phyloP scores from a whole-genome alignment of 2,329 filamentous ascomycete genomes.

The Pseudocercospora vitis region DNA sequence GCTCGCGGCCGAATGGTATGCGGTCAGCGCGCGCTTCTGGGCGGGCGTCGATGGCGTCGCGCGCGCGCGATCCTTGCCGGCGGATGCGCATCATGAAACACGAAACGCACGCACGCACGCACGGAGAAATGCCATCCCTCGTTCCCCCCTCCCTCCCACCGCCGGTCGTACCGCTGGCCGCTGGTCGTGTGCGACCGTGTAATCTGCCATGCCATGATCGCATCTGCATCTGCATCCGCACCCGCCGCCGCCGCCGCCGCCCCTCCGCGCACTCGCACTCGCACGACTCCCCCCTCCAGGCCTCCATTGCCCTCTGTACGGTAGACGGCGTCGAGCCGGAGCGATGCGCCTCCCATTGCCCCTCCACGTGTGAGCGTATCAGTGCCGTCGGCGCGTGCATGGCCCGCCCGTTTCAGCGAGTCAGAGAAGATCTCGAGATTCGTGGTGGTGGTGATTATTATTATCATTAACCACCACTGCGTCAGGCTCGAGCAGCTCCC shows the following conservation, averaged over 20 bases:
- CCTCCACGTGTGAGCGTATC: conserved; percentile 9
- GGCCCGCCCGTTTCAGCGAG: conserved; percentile 13
- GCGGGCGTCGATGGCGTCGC: too few species aligned
- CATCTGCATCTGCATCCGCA: conserved; percentile 3
- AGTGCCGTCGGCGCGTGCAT: conserved; percentile 9
- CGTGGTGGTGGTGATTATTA: too few species aligned
- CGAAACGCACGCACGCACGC: background rate
- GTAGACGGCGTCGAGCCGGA: background rate
- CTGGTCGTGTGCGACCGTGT: conserved; percentile 7
- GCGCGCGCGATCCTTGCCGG: conserved; percentile 6
- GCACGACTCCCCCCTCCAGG: background rate
- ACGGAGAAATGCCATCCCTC: too few species aligned
- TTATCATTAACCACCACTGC: background rate
- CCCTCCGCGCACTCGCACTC: background rate
- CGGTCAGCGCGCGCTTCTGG: too few species aligned
- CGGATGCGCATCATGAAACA: conserved; percentile 1
- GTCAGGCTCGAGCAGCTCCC: conserved; percentile 5
- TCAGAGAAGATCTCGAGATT: conserved; percentile 2
- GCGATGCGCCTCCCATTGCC: background rate
- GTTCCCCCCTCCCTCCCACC: background rate
- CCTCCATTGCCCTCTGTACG: background rate
- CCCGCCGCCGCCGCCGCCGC: background rate
- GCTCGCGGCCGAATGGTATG: too few species aligned
- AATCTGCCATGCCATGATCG: conserved; percentile 6
- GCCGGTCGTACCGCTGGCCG: background rate